phyloP scores from a whole-genome alignment of 2,329 filamentous ascomycete species.

The Ophiostoma sp. region DNA sequence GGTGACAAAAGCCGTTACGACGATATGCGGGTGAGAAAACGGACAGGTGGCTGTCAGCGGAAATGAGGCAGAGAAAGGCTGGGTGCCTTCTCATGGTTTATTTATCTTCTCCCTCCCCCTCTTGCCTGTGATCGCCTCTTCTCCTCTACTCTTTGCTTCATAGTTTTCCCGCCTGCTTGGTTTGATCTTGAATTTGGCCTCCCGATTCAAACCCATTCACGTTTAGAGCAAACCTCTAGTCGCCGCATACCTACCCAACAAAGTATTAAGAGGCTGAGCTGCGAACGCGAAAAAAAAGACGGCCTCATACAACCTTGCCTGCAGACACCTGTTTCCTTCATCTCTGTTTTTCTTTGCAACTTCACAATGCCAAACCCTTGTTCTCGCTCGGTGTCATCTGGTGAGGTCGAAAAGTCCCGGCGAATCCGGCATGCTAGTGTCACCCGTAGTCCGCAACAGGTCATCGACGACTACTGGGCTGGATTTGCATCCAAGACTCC shows the following conservation, averaged over 20 bases:
- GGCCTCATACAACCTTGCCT: not conserved
- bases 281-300: not conserved
- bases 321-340: not conserved
- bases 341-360: not conserved
- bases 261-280: not conserved
- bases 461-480: constrained; percentile 67
- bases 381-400: not conserved
- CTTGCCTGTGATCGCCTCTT: not conserved
- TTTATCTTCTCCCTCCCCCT: constrained; percentile 4
- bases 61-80: not conserved
- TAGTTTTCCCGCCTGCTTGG: not conserved
- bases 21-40: not conserved
- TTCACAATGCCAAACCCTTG: not conserved
- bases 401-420: not conserved
- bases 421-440: constrained; percentile 18
- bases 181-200: not conserved
- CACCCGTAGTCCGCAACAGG: constrained; percentile 53
- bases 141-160: not conserved
- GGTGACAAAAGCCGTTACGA: not conserved
- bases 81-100: not conserved
- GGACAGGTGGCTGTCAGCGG: not conserved
- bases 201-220: not conserved
- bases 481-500: constrained; percentile 66
- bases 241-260: not conserved
- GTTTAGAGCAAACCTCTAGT: not conserved